Conservation (phyloP, 202 grass and related monocot genomes). For the Hordeum pubiflorum region DNA sequence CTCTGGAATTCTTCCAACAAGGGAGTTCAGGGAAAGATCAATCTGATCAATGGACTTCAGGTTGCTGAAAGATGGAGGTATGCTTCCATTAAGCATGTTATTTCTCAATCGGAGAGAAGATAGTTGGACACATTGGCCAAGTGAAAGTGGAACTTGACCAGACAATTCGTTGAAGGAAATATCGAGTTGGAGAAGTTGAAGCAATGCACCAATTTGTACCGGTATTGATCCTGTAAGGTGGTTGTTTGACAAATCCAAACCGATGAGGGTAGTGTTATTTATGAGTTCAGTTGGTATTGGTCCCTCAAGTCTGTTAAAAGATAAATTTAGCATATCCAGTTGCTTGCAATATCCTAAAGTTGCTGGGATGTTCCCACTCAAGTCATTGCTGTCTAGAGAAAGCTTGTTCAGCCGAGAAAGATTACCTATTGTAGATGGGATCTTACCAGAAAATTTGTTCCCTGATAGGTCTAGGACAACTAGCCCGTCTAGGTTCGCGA, state of each 20-base stretch:
- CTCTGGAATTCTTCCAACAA: neutral
- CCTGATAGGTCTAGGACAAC: neutral
- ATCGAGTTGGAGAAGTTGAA: neutral
- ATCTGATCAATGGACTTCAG: neutral
- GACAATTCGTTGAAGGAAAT: slow-evolving; percentile 16
- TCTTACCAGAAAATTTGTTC: slow-evolving; percentile 18
- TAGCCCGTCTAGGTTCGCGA: neutral
- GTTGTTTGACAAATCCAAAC: slow-evolving; percentile 29
- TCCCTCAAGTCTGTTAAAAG: slow-evolving; percentile 7
- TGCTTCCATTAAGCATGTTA: slow-evolving; percentile 13
- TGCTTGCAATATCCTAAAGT: neutral
- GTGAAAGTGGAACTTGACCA: neutral
- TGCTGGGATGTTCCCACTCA: slow-evolving; percentile 27
- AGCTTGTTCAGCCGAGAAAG: neutral
- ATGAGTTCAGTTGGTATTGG: neutral
- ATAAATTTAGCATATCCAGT: neutral
- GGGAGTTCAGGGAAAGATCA: slow-evolving; percentile 5
- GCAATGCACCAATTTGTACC: neutral
- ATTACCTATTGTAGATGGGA: slow-evolving; percentile 8
- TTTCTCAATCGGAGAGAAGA: neutral
- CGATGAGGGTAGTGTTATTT: neutral
- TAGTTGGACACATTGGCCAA: neutral
- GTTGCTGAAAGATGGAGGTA: neutral
- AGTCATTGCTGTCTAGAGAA: neutral
- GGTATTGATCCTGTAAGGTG: slow-evolving; percentile 7